Evolutionary conservation across 2,329 filamentous ascomycete genomes (phyloP), one percentile per base, ranked within the genome.

Genomic region (Fusarium austroafricanum): DNA sequence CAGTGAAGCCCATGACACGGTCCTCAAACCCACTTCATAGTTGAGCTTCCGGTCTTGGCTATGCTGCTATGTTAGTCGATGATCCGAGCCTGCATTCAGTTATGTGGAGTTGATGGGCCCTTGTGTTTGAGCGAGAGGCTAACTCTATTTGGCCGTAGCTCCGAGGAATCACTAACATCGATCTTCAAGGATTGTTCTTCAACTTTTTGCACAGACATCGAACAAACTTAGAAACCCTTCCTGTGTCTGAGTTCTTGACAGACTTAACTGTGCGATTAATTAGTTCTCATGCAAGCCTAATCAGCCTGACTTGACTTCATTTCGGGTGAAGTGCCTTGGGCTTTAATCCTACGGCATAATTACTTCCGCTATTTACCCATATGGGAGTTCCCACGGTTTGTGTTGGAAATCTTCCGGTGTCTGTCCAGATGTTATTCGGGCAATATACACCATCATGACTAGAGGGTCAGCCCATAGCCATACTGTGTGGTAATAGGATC

Each of bases 81-180:
- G 61, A 64, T 53, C 61, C 33, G 59, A 64, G 38, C 70, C 64
- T 60, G 60, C 66, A 55, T 54, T 52, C 38, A 43, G 50, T 37
- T 42, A 23, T 65, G 59, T 61, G 55, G 58, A 54, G 52, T 52
- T 64, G 53, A 52, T 53, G 50, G 50, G 14, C 50, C 58, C 69
- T 42, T 49, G 42, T 46, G 35, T 50, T 23, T 23, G 26, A 37
- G 18, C 42, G 31, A 38, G 53, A 49, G 54, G 37, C 71, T 73
- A 73, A 46, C 71, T 73, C 15, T 11, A 65, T 73, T 31, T 50
- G 59, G 67, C 35, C 35, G 26, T 47, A 67, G 59, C 53, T 44
- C 71, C 71, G 71, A 69, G 69, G 58, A 33, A 61, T 44, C 58
- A 64, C 67, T 54, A 46, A 60, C 52, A 47, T 58, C 47, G 52